Evolutionary conservation across 352 stramenopile species (phyloP).

Genomic region (Pythium brassicae): DNA sequence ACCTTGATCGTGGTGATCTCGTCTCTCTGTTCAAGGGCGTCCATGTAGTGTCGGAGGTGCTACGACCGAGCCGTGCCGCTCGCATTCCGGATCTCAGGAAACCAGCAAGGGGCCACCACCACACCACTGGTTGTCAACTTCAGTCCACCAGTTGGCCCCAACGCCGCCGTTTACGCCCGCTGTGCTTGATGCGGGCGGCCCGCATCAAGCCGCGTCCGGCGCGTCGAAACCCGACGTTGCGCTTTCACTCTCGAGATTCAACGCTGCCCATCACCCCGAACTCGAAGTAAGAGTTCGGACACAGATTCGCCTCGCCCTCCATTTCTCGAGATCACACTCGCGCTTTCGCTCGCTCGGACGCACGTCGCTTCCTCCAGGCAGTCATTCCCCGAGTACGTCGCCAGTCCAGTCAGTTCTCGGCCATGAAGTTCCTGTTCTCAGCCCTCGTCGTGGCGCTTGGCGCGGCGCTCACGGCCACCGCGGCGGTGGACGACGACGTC

Average conservation of each 20-base stretch:
- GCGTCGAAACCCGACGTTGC: background rate
- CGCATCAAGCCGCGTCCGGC: background rate
- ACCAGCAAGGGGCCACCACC: too few species aligned
- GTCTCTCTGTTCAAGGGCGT: too few species aligned
- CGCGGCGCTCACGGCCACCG: background rate
- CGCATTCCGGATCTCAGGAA: too few species aligned
- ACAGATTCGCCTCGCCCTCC: too few species aligned
- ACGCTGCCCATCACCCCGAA: background rate
- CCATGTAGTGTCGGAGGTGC: too few species aligned
- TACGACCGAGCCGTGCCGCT: too few species aligned
- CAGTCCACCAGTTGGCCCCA: too few species aligned
- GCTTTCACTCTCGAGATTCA: constrained; percentile 5
- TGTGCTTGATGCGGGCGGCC: too few species aligned
- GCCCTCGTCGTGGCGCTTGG: background rate
- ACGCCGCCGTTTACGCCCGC: too few species aligned
- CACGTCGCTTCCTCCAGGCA: background rate
- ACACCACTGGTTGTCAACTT: too few species aligned
- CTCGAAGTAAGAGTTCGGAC: background rate
- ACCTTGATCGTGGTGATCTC: too few species aligned
- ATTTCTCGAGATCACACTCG: background rate
- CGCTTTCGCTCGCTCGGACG: background rate
- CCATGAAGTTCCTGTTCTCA: constrained; percentile 4
- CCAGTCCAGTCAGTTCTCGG: background rate
- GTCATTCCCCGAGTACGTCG: background rate
- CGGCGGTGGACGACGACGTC: constrained; percentile 21